Conservation (phyloP, 2,329 filamentous ascomycete genomes). For the Mariannaea elegans region DNA sequence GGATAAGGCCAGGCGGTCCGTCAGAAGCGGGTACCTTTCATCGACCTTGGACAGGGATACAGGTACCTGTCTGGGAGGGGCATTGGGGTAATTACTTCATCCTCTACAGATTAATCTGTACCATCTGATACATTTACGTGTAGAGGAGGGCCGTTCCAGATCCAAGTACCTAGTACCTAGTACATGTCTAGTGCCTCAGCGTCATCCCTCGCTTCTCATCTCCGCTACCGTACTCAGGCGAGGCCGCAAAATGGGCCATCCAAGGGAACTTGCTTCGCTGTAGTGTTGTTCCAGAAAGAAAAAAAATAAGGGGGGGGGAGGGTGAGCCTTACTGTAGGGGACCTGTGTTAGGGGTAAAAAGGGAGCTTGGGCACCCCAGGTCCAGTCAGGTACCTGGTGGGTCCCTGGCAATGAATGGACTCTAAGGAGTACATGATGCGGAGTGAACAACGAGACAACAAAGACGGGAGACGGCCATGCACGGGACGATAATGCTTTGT, state of each 20-base stretch:
- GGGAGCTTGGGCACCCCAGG: constrained; percentile 6
- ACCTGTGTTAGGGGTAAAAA: background rate
- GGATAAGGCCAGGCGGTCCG: constrained; percentile 20
- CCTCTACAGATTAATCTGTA: background rate
- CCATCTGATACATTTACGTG: background rate
- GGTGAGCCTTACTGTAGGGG: constrained; percentile 3
- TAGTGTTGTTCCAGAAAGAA: constrained; percentile 39
- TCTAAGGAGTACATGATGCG: no score
- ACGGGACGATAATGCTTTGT: constrained; percentile 13
- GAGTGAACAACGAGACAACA: background rate
- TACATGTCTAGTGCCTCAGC: no score
- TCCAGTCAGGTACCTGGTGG: constrained; percentile 15
- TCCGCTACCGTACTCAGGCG: constrained; percentile 27
- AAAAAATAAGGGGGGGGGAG: constrained; percentile 39
- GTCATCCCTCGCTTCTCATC: background rate
- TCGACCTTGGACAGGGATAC: constrained; percentile 15
- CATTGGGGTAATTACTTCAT: no score
- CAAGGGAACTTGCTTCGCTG: constrained; percentile 24
- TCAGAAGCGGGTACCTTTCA: constrained; percentile 11
- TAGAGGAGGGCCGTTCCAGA: background rate
- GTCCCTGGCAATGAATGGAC: background rate
- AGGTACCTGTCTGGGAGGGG: constrained; percentile 8
- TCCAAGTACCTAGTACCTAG: constrained; percentile 2
- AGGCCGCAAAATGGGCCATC: constrained; percentile 23
- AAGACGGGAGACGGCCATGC: constrained; percentile 9